phyloP scores from a whole-genome alignment of 129 eudicot species.

The Lactuca saligna region DNA sequence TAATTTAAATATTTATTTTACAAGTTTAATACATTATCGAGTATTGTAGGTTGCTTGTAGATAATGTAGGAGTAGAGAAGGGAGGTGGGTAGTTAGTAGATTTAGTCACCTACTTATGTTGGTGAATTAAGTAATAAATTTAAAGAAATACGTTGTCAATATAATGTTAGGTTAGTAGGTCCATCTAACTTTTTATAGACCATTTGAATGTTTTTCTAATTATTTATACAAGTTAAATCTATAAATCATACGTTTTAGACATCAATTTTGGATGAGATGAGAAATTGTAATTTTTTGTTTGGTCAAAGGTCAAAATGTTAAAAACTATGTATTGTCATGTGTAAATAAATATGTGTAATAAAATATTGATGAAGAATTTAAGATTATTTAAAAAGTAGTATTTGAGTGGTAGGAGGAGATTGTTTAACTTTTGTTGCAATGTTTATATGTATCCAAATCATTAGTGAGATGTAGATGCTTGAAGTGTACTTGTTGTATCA shows the following conservation, averaged over 20 bases:
- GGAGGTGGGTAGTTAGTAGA: slow-evolving; percentile 30
- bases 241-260: neutral
- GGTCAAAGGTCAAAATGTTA: too few species aligned
- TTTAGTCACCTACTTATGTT: slow-evolving; percentile 36
- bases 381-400: slow-evolving; percentile 24
- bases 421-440: slow-evolving; percentile 32
- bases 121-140: slow-evolving; percentile 20
- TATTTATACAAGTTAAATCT: neutral
- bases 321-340: too few species aligned
- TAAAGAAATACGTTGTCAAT: slow-evolving; percentile 19
- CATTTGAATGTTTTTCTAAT: neutral
- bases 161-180: slow-evolving; percentile 27
- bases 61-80: slow-evolving; percentile 22
- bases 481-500: slow-evolving; percentile 31
- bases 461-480: slow-evolving; percentile 38
- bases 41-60: slow-evolving; percentile 22
- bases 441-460: slow-evolving; percentile 25
- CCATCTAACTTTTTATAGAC: slow-evolving; percentile 15
- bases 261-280: neutral
- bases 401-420: slow-evolving; percentile 30
- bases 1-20: neutral
- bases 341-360: neutral
- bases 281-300: too few species aligned
- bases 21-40: slow-evolving; percentile 10
- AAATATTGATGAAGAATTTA: neutral